A percentile compares a stretch with the other conserved stretches of the same genome.
phyloP scores from a whole-genome alignment of 129 eudicot species.

The Escallonia herrerae region DNA sequence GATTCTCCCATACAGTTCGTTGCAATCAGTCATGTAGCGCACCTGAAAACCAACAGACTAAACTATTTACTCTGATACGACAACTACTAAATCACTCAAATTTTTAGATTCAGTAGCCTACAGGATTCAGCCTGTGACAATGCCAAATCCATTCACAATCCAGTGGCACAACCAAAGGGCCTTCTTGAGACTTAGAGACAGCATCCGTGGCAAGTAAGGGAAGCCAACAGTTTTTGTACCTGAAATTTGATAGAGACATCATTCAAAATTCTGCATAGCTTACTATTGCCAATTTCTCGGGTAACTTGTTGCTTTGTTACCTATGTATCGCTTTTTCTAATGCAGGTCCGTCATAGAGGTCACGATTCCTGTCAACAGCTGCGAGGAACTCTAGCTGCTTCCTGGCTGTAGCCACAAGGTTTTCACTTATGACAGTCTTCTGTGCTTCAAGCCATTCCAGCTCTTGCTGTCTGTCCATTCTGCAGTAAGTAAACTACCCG shows the following conservation, averaged over 20 bases:
- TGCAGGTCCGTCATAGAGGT: conserved; percentile 25
- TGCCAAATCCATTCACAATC: conserved; percentile 61
- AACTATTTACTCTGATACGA: too few species aligned
- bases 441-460: conserved; percentile 46
- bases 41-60: conserved; percentile 11
- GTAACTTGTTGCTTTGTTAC: conserved; percentile 10
- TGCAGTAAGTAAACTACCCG: not conserved
- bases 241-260: not conserved
- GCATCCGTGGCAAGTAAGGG: conserved; percentile 33
- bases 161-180: conserved; percentile 33
- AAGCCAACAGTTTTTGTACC: conserved; percentile 40
- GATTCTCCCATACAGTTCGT: conserved; percentile 33
- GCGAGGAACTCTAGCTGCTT: conserved; percentile 29
- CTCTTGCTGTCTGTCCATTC: conserved; percentile 28
- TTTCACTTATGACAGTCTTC: conserved; percentile 22
- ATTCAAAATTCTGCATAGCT: not conserved
- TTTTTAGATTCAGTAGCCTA: conserved; percentile 8
- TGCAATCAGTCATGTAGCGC: conserved; percentile 29
- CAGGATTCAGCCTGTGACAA: conserved; percentile 48
- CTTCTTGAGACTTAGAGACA: conserved; percentile 10
- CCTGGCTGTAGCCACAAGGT: conserved; percentile 31
- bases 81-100: not conserved
- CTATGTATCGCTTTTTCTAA: conserved; percentile 33
- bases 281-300: not conserved
- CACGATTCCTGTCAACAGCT: conserved; percentile 25